These are phyloP conservation scores for Pyrrhoderma noxium DNA, from an alignment of 1,284 basidiomycete genomes.

Conservation along the genomic window DNA sequence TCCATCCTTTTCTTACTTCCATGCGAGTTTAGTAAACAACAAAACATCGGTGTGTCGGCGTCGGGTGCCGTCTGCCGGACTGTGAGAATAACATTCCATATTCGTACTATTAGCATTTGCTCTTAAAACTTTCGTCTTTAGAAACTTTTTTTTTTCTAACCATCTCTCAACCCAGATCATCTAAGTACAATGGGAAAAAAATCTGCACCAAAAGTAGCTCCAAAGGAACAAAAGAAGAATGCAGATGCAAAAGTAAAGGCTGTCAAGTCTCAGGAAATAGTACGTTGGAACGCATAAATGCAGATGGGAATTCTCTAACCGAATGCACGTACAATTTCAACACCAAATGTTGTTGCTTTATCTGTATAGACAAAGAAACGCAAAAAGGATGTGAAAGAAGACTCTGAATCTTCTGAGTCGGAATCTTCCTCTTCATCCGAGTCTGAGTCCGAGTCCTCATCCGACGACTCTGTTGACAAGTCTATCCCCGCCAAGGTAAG, in stretches of 20 bases:
- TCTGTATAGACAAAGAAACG: not conserved
- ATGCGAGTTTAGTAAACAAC: too few relatives aligned
- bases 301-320: not conserved
- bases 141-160: not conserved
- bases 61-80: too few relatives aligned
- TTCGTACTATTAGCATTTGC: too few relatives aligned
- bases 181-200: not conserved
- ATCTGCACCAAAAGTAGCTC: not conserved
- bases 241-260: conserved; percentile 5
- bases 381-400: conserved; percentile 9
- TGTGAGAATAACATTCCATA: too few relatives aligned
- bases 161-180: not conserved
- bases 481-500: not conserved
- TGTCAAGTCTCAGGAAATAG: not conserved
- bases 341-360: not conserved
- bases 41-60: too few relatives aligned
- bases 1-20: too few relatives aligned
- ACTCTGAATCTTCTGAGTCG: conserved; percentile 15
- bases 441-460: not conserved
- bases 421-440: conserved; percentile 12
- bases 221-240: conserved; percentile 13
- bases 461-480: not conserved
- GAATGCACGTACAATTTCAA: not conserved
- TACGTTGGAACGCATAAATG: not conserved
- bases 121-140: too few relatives aligned